These are phyloP conservation scores for Setaria viridis DNA, from an alignment of 202 grass and related monocot genomes.

Conservation along the genomic window DNA sequence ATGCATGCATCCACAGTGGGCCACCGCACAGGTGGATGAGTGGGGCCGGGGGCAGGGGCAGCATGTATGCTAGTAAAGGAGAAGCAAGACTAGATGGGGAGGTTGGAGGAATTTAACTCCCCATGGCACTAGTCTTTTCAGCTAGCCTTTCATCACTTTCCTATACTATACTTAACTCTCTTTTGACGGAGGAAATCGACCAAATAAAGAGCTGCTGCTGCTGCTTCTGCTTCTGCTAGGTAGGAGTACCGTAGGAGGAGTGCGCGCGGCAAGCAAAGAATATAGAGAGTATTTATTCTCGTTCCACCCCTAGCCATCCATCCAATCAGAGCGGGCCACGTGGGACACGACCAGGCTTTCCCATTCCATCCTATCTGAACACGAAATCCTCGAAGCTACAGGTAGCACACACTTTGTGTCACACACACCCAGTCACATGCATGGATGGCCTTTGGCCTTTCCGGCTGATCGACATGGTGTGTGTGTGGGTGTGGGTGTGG, in stretches of 20 bases:
- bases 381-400: slow-evolving; percentile 12
- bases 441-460: slow-evolving; percentile 1
- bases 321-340: slow-evolving; percentile 17
- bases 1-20: slow-evolving; percentile 14
- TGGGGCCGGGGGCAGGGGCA: not conserved
- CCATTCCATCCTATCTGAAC: slow-evolving; percentile 44
- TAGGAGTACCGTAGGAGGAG: slow-evolving; percentile 1
- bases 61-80: slow-evolving; percentile 47
- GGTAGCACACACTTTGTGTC: slow-evolving; percentile 32
- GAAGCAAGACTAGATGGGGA: slow-evolving; percentile 51
- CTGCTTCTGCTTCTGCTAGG: not conserved
- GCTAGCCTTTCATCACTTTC: slow-evolving; percentile 42
- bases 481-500: slow-evolving; percentile 2
- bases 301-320: not conserved
- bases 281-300: slow-evolving; percentile 40
- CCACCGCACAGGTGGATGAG: slow-evolving; percentile 37
- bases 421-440: slow-evolving; percentile 49
- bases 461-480: not conserved
- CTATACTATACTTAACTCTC: slow-evolving; percentile 6
- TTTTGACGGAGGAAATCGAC: slow-evolving; percentile 19
- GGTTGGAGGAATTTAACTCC: slow-evolving; percentile 60
- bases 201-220: not conserved
- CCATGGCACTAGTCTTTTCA: slow-evolving; percentile 56
- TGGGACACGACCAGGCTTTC: slow-evolving; percentile 43
- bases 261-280: slow-evolving; percentile 57